Evolutionary conservation across 2,329 filamentous ascomycete species (phyloP), one percentile per base, ranked within the genome.

Genomic region (Botrytis hyacinthi): DNA sequence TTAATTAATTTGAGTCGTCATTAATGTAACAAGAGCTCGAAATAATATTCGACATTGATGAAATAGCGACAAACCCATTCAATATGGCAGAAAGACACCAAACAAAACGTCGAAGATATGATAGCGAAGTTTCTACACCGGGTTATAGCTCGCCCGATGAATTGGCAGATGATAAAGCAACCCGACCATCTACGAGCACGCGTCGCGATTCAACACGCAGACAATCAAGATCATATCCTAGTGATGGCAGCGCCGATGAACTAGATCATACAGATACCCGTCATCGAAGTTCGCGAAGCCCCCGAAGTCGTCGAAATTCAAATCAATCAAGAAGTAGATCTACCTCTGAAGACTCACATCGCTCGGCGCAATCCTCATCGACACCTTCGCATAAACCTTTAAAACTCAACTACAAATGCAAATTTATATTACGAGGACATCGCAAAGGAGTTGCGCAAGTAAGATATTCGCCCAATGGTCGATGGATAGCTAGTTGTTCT

Each of bases 381-480:
- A 74, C 77, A 16, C 77, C 76, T 3, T 44, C 74, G 42, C 75
- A 78, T 57, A 77, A 76, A 60, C 77, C 78, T 18, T 61, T 80
- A 40, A 79, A 77, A 57, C 74, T 81, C 22, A 80, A 80, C 37
- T 82, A 81, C 84, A 87, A 85, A 60, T 87, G 90, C 48, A 89
- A 90, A 71, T 88, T 95, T 76, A 87, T 92, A 32, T 87, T 98
- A 32, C 88, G 87, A 75, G 95, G 94, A 3, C 95, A 98, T 83
- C 87, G 88, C 68, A 90, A 91, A 74, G 91, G 93, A 35, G 89
- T 98, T 1, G 92, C 95, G 3, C 91, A 93, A 71, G 93, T 97
- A 67, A 92, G 93, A 78, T 97, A 98, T 83, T 98, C 95, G 1
- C 96, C 95, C 0, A 92, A 98, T 83, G 94, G 94, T 8, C 88